Percentiles rank a stretch among this genome's conserved stretches.
Evolutionary conservation across 768 basidiomycete species (phyloP).

Genomic region (Russula vinacea): DNA sequence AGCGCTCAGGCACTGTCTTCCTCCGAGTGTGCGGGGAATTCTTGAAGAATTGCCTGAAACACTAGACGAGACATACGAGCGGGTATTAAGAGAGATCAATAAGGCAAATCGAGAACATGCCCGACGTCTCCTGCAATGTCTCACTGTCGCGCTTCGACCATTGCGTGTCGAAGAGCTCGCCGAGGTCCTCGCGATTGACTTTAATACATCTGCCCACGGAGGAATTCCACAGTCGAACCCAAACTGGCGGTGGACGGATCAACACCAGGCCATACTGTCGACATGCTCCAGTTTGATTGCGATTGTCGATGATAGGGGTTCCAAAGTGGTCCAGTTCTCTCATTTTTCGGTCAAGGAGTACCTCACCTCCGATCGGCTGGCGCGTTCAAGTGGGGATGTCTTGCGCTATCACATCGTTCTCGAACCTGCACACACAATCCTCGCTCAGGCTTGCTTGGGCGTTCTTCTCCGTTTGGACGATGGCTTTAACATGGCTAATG

Average conservation of each 20-base stretch:
- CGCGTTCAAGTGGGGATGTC: not conserved
- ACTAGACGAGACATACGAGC: slow-evolving; percentile 8
- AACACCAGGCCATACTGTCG: not conserved
- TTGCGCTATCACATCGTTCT: not conserved
- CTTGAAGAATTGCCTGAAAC: slow-evolving; percentile 8
- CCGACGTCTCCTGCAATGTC: slow-evolving; percentile 16
- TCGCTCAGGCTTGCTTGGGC: slow-evolving; percentile 4
- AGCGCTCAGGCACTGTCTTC: not conserved
- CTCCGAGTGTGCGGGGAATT: not conserved
- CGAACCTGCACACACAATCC: slow-evolving; percentile 5
- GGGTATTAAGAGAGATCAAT: slow-evolving; percentile 1
- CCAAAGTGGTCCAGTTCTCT: slow-evolving; percentile 14
- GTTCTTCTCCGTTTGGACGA: slow-evolving; percentile 6
- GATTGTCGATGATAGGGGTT: not conserved
- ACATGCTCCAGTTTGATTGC: slow-evolving; percentile 12
- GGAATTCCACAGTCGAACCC: not conserved
- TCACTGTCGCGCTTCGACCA: slow-evolving; percentile 1
- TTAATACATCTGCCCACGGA: not conserved
- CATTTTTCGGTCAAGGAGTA: slow-evolving; percentile 18
- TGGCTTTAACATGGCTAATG: not conserved
- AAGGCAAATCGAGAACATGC: slow-evolving; percentile 5
- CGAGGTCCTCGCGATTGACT: slow-evolving; percentile 20
- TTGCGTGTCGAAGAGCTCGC: slow-evolving; percentile 8
- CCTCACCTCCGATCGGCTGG: slow-evolving; percentile 1
- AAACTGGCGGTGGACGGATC: slow-evolving; percentile 4